Conservation (phyloP, 805 yeast species). For the Saturnispora sanitii region DNA sequence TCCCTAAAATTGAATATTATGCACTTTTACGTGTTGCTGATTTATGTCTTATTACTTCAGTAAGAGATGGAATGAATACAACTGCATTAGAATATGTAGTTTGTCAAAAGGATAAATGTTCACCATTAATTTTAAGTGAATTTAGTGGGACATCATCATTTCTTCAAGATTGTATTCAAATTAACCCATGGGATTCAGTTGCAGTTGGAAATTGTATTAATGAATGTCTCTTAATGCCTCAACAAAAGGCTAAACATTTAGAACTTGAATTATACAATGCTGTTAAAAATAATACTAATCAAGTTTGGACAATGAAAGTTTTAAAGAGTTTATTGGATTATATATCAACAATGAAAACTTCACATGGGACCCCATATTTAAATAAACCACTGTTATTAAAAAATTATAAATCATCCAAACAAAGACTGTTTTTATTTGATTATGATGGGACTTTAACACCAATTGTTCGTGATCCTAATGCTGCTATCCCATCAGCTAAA, state of each 20-base stretch:
- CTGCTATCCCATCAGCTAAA: slow-evolving; percentile 85
- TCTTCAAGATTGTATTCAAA: slow-evolving; percentile 62
- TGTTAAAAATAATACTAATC: slow-evolving; percentile 64
- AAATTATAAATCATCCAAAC: slow-evolving; percentile 48
- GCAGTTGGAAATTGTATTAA: slow-evolving; percentile 83
- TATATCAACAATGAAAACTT: slow-evolving; percentile 29
- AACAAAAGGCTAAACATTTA: slow-evolving; percentile 33
- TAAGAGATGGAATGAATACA: slow-evolving; percentile 95
- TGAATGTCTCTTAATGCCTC: slow-evolving; percentile 49
- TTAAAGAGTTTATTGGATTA: slow-evolving; percentile 31
- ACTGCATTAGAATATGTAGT: slow-evolving; percentile 88
- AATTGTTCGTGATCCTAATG: slow-evolving; percentile 94
- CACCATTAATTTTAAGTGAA: slow-evolving; percentile 83
- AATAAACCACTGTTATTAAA: slow-evolving; percentile 57
- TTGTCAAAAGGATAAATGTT: slow-evolving; percentile 62
- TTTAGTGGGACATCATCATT: slow-evolving; percentile 83
- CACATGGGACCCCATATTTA: slow-evolving; percentile 69
- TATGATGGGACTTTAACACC: slow-evolving; percentile 98
- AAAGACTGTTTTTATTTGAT: slow-evolving; percentile 81
- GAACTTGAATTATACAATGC: slow-evolving; percentile 49
- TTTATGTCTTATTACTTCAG: slow-evolving; percentile 76
- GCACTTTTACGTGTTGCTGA: slow-evolving; percentile 87
- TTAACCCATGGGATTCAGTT: slow-evolving; percentile 95
- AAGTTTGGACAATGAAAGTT: slow-evolving; percentile 67
- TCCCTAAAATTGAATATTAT: slow-evolving; percentile 79